A percentile compares a stretch with the other conserved stretches of the same genome.
Evolutionary conservation across 768 basidiomycete genomes (phyloP).

Genomic region (Ephemerocybe angulata): DNA sequence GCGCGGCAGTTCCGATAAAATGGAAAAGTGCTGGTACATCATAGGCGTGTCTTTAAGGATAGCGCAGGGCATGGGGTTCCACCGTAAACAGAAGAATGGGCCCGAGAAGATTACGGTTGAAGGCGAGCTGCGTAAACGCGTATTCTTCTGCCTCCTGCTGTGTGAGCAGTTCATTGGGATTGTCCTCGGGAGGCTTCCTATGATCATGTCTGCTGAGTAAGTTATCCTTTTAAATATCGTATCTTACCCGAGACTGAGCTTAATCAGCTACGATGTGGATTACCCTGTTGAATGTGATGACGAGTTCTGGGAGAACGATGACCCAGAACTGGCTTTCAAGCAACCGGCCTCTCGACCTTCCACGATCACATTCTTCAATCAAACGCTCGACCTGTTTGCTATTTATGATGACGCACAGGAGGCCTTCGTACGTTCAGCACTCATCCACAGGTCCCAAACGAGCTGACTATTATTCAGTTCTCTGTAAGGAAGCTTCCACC

Average conservation of each 20-base stretch:
- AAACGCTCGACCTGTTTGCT: slow-evolving; percentile 49
- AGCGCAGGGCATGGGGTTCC: slow-evolving; percentile 69
- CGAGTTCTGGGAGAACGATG: too few species aligned
- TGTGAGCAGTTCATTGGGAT: slow-evolving; percentile 36
- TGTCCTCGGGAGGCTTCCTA: slow-evolving; percentile 59
- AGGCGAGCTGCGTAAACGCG: slow-evolving; percentile 66
- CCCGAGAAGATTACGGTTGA: slow-evolving; percentile 40
- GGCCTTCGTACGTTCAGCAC: slow-evolving; percentile 46
- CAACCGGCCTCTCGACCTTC: slow-evolving; percentile 66
- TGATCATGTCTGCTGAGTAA: slow-evolving; percentile 69
- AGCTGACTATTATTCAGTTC: slow-evolving; percentile 29
- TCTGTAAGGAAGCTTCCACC: slow-evolving; percentile 54
- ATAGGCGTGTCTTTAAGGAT: slow-evolving; percentile 61
- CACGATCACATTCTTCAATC: slow-evolving; percentile 48
- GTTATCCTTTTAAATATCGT: slow-evolving; percentile 16
- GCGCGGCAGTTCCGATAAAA: slow-evolving; percentile 45
- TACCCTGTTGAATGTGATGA: slow-evolving; percentile 52
- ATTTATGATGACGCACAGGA: slow-evolving; percentile 59
- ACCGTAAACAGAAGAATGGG: slow-evolving; percentile 34
- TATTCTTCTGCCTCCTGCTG: slow-evolving; percentile 48
- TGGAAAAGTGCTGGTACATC: slow-evolving; percentile 56
- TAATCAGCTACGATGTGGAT: slow-evolving; percentile 62
- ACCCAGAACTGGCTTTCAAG: slow-evolving; percentile 47
- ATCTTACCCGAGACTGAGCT: neutral
- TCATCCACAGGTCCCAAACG: neutral